Evolutionary conservation across 257 asterid genomes (phyloP), one percentile per base, ranked within the genome.

Genomic region (Avicennia marina): DNA sequence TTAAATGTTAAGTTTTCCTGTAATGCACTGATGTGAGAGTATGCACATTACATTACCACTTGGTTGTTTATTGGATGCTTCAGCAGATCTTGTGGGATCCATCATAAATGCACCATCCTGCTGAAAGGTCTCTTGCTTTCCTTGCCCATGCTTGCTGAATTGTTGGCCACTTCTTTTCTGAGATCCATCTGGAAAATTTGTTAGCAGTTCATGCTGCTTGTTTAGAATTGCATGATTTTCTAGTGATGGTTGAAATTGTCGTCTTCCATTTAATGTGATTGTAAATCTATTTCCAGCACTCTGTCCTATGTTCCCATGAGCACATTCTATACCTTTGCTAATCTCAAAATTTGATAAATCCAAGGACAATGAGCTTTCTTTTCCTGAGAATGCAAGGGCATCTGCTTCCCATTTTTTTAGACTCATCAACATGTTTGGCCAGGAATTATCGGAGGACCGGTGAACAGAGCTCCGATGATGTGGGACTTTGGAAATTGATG

Each of bases 391-490:
- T 46, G 60, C 67, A 39, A 61, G 65, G 64, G 21, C 32, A 51
- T 54, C 75, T 61, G 64, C 56, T 73, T 74, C 90, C 72, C 64
- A 71, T 61, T 51, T 72, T 69, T 71, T 73, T 62, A 53, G 74
- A 46, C 72, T 72, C 64, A 66, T 31, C 45, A 64, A 52, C 79
- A 52, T 68, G 73, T 62, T 69, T 68, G 71, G 42, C 74, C 76
- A 61, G 56, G 65, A 64, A 72, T 54, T 63, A 22, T 63, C 31
- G 26, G 59, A 24, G 11, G 79, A 68, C 10, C 72, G 57, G 33
- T 47, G 55, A 61, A 11, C 58, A 24, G 86, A 52, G 51, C 44
- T 68, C 69, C 65, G 69, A 21, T 51, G 18, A 18, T 38, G 49
- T 4, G 43, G 66, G 22, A 54, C 51, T 47, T 53, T 40, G 13